Evolutionary conservation across 495 filamentous ascomycete species (phyloP).

Genomic region (Penicillium cinerascens): DNA sequence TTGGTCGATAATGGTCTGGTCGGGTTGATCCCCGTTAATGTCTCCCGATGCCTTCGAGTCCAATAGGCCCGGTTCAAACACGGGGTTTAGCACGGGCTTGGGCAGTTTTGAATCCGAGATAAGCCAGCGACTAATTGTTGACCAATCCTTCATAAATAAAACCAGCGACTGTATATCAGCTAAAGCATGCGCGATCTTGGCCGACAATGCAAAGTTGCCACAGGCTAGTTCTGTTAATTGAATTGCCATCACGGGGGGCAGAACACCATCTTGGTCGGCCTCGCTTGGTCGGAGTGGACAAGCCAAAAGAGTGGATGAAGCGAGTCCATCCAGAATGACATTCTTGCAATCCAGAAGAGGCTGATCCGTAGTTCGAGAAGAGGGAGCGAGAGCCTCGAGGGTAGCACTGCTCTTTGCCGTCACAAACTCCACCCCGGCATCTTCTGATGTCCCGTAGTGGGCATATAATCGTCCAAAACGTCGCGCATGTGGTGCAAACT

Average conservation of each 20-base stretch:
- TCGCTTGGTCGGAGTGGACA: background rate
- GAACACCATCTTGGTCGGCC: background rate
- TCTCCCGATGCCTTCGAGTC: constrained; percentile 28
- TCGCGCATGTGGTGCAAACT: constrained; percentile 18
- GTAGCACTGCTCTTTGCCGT: constrained; percentile 19
- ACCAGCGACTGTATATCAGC: constrained; percentile 47
- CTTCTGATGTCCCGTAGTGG: constrained; percentile 28
- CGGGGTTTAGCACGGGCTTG: constrained; percentile 8
- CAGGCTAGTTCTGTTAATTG: constrained; percentile 39
- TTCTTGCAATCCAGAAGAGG: constrained; percentile 25
- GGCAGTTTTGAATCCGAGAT: background rate
- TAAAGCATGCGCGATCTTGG: constrained; percentile 44
- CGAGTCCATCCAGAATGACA: constrained; percentile 10
- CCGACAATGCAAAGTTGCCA: constrained; percentile 40
- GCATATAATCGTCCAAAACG: constrained; percentile 34
- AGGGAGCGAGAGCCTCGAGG: constrained; percentile 26
- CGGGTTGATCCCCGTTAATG: constrained; percentile 21
- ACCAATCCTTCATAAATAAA: constrained; percentile 46
- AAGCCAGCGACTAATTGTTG: constrained; percentile 21
- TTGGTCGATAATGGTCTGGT: constrained; percentile 13
- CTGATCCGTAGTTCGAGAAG: constrained; percentile 20
- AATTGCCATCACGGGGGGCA: constrained; percentile 30
- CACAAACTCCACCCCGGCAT: constrained; percentile 36
- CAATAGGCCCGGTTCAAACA: constrained; percentile 28
- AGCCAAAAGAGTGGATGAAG: constrained; percentile 6